Percentiles rank a stretch among this genome's conserved stretches.
These are phyloP conservation scores for Canavalia ensiformis DNA, from an alignment of 306 rosid species.

Conservation along the genomic window DNA sequence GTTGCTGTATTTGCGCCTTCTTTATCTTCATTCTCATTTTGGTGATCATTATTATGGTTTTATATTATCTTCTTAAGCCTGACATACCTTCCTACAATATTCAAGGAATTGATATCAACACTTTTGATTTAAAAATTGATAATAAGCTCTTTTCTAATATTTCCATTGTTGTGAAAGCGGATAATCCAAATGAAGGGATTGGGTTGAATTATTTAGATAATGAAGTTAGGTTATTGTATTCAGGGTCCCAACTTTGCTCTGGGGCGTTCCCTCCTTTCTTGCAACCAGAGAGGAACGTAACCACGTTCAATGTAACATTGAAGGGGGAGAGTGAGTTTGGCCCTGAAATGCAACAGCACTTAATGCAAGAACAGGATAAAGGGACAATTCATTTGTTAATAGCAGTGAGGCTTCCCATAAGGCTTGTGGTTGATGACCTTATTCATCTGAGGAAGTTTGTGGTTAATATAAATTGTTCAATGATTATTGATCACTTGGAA, in stretches of 20 bases:
- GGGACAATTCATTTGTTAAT: conserved; percentile 54
- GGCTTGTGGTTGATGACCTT: conserved; percentile 33
- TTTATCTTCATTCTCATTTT: conserved; percentile 31
- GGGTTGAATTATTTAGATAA: conserved; percentile 50
- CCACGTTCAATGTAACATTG: conserved; percentile 42
- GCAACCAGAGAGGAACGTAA: conserved; percentile 53
- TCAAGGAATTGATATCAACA: conserved; percentile 32
- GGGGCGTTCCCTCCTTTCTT: conserved; percentile 54
- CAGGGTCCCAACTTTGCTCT: conserved; percentile 31
- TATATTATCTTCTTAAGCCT: conserved; percentile 45
- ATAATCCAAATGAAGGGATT: conserved; percentile 58
- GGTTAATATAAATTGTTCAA: conserved; percentile 47
- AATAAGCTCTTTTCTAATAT: conserved; percentile 47
- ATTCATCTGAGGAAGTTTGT: conserved; percentile 37
- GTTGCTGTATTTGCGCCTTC: conserved; percentile 16
- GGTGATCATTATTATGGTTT: neutral
- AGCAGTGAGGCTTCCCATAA: conserved; percentile 51
- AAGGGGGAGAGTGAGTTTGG: conserved; percentile 54
- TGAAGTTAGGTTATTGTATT: conserved; percentile 42
- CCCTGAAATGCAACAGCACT: neutral
- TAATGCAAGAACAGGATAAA: conserved; percentile 33
- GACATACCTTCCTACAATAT: conserved; percentile 51
- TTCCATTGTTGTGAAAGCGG: conserved; percentile 44
- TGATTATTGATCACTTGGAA: conserved; percentile 56
- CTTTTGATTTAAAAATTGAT: conserved; percentile 41